phyloP scores from a whole-genome alignment of 768 basidiomycete genomes.

The Tricholoma terreum region DNA sequence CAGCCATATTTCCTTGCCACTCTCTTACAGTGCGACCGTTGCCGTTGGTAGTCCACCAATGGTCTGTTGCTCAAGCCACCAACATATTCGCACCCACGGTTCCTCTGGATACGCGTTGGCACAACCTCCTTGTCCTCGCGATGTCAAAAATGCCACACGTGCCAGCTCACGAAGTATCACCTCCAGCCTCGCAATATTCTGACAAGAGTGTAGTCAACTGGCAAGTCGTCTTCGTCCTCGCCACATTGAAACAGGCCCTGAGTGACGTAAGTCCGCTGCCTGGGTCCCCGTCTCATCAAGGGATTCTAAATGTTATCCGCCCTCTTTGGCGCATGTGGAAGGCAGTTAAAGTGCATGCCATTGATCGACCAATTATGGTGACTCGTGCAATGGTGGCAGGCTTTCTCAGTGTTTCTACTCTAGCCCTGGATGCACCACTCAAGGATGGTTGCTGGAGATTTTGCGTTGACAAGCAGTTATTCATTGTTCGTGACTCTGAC shows the following conservation, averaged over 20 bases:
- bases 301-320: constrained; percentile 25
- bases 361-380: constrained; percentile 21
- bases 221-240: constrained; percentile 41
- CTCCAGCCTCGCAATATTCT: not conserved
- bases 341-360: constrained; percentile 7
- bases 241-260: constrained; percentile 32
- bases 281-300: constrained; percentile 3
- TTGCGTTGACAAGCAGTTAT: constrained; percentile 26
- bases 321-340: constrained; percentile 44
- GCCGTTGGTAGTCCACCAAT: constrained; percentile 15
- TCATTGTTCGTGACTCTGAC: constrained; percentile 14
- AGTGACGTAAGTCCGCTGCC: not conserved
- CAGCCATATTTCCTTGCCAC: constrained; percentile 24
- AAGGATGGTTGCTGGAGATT: constrained; percentile 34
- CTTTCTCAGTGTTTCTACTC: constrained; percentile 45
- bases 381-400: constrained; percentile 37
- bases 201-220: constrained; percentile 25
- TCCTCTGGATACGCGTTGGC: constrained; percentile 38
- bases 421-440: constrained; percentile 35
- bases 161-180: not conserved
- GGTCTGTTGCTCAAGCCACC: constrained; percentile 24
- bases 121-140: constrained; percentile 38
- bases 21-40: not conserved
- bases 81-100: constrained; percentile 28
- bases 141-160: constrained; percentile 17